A percentile compares a stretch with the other conserved stretches of the same genome.
These are phyloP conservation scores for Entophlyctis helioformis DNA, from an alignment of 192 early-diverging fungal genomes.

Conservation along the genomic window DNA sequence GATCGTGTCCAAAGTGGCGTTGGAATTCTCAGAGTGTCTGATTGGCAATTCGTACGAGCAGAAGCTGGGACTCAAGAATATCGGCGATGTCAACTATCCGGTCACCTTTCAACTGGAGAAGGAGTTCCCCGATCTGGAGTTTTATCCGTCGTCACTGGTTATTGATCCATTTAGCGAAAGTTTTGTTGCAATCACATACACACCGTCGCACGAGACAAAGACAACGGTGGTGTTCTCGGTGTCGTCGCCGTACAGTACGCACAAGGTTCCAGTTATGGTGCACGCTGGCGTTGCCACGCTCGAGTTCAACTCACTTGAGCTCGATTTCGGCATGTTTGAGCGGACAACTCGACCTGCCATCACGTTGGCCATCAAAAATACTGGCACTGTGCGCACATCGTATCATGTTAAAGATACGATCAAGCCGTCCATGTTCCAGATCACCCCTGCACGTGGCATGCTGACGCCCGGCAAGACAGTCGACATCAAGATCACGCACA, in stretches of 20 bases:
- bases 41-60: slow-evolving; percentile 57
- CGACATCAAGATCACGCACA: slow-evolving; percentile 34
- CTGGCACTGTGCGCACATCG: slow-evolving; percentile 41
- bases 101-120: slow-evolving; percentile 43
- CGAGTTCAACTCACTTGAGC: slow-evolving; percentile 27
- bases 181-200: slow-evolving; percentile 35
- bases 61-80: slow-evolving; percentile 49
- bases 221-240: slow-evolving; percentile 30
- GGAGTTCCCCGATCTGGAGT: slow-evolving; percentile 38
- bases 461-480: slow-evolving; percentile 25
- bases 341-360: slow-evolving; percentile 26
- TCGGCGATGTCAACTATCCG: slow-evolving; percentile 58
- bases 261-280: slow-evolving; percentile 42
- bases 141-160: slow-evolving; percentile 35
- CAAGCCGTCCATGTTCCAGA: slow-evolving; percentile 38
- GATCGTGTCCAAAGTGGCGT: slow-evolving; percentile 43
- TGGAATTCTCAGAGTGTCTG: slow-evolving; percentile 50
- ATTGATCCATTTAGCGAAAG: slow-evolving; percentile 46
- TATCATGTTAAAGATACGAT: slow-evolving; percentile 30
- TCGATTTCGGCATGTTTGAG: slow-evolving; percentile 60
- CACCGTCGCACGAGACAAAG: slow-evolving; percentile 35
- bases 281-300: slow-evolving; percentile 41
- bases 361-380: slow-evolving; percentile 30
- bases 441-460: slow-evolving; percentile 30
- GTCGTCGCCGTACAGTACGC: slow-evolving; percentile 43